These are phyloP conservation scores for Zygosaccharomyces sapae DNA, from an alignment of 1,139 yeast genomes.

Conservation along the genomic window DNA sequence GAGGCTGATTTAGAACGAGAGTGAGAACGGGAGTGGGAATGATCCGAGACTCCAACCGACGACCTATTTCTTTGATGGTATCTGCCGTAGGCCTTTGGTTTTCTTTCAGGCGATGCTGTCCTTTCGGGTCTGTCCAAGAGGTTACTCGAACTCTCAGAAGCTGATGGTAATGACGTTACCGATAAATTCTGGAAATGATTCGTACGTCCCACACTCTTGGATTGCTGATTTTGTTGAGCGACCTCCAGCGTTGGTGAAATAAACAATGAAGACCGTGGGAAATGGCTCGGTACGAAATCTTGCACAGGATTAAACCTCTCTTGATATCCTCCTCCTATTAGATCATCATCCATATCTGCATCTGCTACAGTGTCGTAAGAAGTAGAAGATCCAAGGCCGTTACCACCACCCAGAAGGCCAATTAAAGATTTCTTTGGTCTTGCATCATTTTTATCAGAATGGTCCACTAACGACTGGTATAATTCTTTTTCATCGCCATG, in stretches of 20 bases:
- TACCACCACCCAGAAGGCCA: conserved; percentile 8
- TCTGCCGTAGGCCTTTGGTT: conserved; percentile 18
- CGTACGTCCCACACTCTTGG: conserved; percentile 5
- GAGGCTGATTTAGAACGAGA: neutral
- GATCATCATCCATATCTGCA: conserved; percentile 6
- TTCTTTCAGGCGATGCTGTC: conserved; percentile 33
- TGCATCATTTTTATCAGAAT: conserved; percentile 6
- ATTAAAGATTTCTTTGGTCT: conserved; percentile 6
- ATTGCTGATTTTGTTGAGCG: conserved; percentile 40
- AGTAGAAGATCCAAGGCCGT: conserved; percentile 10
- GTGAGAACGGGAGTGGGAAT: conserved; percentile 2
- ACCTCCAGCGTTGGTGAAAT: conserved; percentile 78
- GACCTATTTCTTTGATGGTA: conserved; percentile 27
- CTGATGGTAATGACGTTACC: conserved; percentile 10
- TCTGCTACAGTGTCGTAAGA: conserved; percentile 16
- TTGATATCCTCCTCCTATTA: conserved; percentile 1
- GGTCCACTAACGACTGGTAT: conserved; percentile 5
- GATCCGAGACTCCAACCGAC: conserved; percentile 17
- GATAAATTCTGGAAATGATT: conserved; percentile 8
- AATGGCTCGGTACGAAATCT: conserved; percentile 12
- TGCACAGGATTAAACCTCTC: conserved; percentile 16
- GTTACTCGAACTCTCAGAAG: conserved; percentile 12
- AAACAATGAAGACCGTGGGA: conserved; percentile 45
- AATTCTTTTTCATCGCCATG: conserved; percentile 13
- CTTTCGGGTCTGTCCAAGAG: conserved; percentile 26